Base-by-base conservation (phyloP, 1,139 yeast genomes). In the Yamadazyma conglobata region DNA sequence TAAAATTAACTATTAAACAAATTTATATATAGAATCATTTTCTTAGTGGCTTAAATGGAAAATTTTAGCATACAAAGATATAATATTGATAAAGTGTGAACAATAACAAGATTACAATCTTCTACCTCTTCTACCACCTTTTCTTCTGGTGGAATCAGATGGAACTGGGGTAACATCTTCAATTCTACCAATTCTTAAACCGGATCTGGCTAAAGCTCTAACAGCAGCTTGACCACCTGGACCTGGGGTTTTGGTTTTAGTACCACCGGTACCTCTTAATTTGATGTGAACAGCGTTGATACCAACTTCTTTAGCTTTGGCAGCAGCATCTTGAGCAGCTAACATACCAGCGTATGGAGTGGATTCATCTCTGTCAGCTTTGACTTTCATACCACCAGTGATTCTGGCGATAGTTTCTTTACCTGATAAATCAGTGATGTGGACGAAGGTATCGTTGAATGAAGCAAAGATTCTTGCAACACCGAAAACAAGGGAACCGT, bases 51-150 rank as follows among this genome's bases (percentile, higher is more conserved):
- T 19, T 13, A 25, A 13, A 25, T 11, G 21, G 28, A n/a, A n/a
- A n/a, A 22, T 25, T 24, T 29, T 28, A 27, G 31, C 27, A 30
- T 27, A 27, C 22, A 18, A 25, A n/a, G n/a, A 28, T 27, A 28
- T 27, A 24, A 24, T 19, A 31, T 19, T 24, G 33, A 23, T 25
- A 26, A 24, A 31, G 18, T 22, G 22, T 16, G 18, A 20, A 28
- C 10, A 15, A 6, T 13, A 28, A 31, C 34, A 28, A 12, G 60
- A 60, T 80, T 79, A 89, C 77, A 89, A 85, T 85, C 99, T 88
- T 84, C 98, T 91, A 89, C 99, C 99, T 84, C 99, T 89, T 82
- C 98, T 93, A 86, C 99, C 99, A 87, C 98, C 98, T 94, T 93
- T 93, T 86, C 95, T 87, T 84, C 99, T 93, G 73, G 98, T 93